Conservation (phyloP, 2,329 filamentous ascomycete genomes). For the Leptographium lundbergii region DNA sequence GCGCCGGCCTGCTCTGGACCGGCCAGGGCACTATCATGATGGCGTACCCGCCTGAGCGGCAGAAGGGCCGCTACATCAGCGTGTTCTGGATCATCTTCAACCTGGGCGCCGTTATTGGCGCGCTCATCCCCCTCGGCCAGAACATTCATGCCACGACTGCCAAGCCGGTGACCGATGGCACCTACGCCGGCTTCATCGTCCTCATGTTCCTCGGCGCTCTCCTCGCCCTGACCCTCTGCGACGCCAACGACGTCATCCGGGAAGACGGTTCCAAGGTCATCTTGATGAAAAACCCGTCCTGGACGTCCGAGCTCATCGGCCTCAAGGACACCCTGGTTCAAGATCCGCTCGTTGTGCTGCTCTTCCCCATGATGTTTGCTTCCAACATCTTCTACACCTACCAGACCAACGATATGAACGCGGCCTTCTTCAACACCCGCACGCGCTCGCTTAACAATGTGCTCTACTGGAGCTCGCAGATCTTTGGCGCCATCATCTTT, state of each 20-base stretch:
- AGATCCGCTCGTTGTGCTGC: conserved; percentile 59
- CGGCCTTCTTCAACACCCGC: conserved; percentile 57
- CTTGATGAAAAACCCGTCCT: conserved; percentile 81
- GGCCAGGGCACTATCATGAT: conserved; percentile 82
- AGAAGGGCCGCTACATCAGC: conserved; percentile 80
- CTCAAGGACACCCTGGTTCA: conserved; percentile 58
- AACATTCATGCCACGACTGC: conserved; percentile 38
- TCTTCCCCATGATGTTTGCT: conserved; percentile 74
- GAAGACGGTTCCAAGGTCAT: conserved; percentile 70
- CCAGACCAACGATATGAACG: conserved; percentile 57
- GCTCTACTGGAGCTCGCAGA: conserved; percentile 71
- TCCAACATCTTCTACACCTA: conserved; percentile 78
- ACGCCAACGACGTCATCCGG: conserved; percentile 61
- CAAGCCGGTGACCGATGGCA: conserved; percentile 13
- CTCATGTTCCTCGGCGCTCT: conserved; percentile 30
- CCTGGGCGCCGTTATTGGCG: conserved; percentile 76
- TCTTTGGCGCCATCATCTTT: conserved; percentile 60
- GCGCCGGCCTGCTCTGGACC: conserved; percentile 69
- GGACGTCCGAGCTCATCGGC: conserved; percentile 66
- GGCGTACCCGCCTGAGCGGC: conserved; percentile 68
- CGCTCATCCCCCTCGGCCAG: conserved; percentile 60
- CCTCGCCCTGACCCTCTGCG: conserved; percentile 56
- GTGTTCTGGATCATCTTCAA: conserved; percentile 97
- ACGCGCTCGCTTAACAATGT: conserved; percentile 62
- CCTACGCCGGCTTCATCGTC: conserved; percentile 15